Evolutionary conservation across 1,284 basidiomycete genomes (phyloP).

Genomic region (Cryptococcus sp.): DNA sequence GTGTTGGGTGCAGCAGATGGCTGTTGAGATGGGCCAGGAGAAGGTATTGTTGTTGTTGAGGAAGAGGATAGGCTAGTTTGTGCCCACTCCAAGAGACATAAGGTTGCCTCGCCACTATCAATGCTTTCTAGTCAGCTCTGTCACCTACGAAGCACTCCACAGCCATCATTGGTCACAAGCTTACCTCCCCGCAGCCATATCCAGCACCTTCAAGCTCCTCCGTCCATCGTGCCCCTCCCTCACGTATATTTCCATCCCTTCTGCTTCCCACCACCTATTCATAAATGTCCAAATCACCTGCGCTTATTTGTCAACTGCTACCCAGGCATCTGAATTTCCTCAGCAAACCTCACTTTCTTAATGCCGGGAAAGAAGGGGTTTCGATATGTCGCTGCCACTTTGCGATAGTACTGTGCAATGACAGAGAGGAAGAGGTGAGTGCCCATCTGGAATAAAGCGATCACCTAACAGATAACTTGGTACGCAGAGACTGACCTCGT

Average conservation of each 20-base stretch:
- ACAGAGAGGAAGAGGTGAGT: neutral
- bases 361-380: constrained; percentile 70
- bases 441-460: neutral
- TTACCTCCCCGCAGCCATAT: constrained; percentile 57
- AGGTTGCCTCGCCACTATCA: constrained; percentile 48
- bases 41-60: neutral
- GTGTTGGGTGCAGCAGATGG: neutral
- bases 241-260: constrained; percentile 32
- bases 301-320: neutral
- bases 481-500: constrained; percentile 52
- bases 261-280: constrained; percentile 52
- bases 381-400: constrained; percentile 63
- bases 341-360: constrained; percentile 52
- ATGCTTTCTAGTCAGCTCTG: neutral
- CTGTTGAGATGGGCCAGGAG: neutral
- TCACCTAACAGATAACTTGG: too few relatives aligned
- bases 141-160: neutral
- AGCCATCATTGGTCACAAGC: constrained; percentile 1
- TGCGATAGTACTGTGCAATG: constrained; percentile 51
- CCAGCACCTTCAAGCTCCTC: constrained; percentile 48
- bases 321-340: neutral
- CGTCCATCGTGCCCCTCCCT: constrained; percentile 8
- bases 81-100: constrained; percentile 48
- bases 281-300: constrained; percentile 39
- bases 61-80: constrained; percentile 6